Conservation (phyloP, 2,329 filamentous ascomycete genomes). For the Pezizomycotina sp. region DNA sequence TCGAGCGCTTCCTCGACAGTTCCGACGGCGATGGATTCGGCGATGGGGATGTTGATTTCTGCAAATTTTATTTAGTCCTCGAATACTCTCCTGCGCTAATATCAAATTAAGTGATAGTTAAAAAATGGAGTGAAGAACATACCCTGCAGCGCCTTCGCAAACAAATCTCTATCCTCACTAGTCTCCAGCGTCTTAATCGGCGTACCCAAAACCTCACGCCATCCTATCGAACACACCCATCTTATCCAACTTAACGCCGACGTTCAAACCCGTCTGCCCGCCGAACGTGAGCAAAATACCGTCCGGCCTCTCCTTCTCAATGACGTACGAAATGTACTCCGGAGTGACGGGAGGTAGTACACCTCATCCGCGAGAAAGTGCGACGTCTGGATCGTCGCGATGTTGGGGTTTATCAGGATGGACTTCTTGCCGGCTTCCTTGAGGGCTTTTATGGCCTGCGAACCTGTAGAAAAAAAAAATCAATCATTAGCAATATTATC, state of each 20-base stretch:
- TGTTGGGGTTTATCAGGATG: constrained; percentile 93
- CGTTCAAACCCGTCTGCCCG: constrained; percentile 89
- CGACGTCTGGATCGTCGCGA: constrained; percentile 94
- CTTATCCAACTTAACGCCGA: constrained; percentile 94
- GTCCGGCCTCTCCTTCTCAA: constrained; percentile 87
- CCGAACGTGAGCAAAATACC: constrained; percentile 96
- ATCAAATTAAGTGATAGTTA: no score
- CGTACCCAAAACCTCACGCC: constrained; percentile 87
- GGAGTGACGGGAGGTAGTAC: constrained; percentile 93
- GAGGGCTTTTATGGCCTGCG: constrained; percentile 88
- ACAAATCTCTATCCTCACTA: constrained; percentile 88
- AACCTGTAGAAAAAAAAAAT: constrained; percentile 40
- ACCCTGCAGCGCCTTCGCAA: constrained; percentile 72
- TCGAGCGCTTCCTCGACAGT: constrained; percentile 84
- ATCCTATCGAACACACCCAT: constrained; percentile 91
- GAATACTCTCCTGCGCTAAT: no score
- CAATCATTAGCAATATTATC: constrained; percentile 11
- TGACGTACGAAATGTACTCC: constrained; percentile 94
- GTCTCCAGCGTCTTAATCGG: constrained; percentile 88
- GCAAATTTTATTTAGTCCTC: constrained; percentile 5
- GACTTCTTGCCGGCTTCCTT: constrained; percentile 88
- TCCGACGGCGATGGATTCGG: constrained; percentile 81
- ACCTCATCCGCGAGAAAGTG: constrained; percentile 92
- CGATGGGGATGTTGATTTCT: constrained; percentile 94
- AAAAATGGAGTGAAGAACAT: constrained; percentile 1